Base-by-base conservation (phyloP, 2,329 filamentous ascomycete species). In the Microcyclospora pomicola region DNA sequence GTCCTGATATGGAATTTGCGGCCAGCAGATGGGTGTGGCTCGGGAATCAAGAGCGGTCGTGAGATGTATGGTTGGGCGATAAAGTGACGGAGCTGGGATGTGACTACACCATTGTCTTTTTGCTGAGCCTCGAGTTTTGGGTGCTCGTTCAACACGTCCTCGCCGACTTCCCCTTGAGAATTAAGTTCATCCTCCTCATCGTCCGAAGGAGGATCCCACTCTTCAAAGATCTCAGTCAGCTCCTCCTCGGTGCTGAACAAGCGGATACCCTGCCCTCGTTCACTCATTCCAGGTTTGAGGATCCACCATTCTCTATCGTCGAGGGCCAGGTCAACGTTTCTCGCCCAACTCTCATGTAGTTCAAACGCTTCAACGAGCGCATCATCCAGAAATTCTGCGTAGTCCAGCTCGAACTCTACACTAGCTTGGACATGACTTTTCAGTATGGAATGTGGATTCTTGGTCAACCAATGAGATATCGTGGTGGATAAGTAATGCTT, bases 271-370 rank as follows among this genome's bases (percentile, higher is more conserved):
- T 95, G 87, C 0, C 88, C 91, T 15, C 88, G 74, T 56, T 98
- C 91, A 59, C 85, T 94, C 91, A 98, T 96, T 7, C 88, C 82
- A 0, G 91, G 88, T 62, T 98, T 98, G 42, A 98, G 61, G 48
- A 98, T 96, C 91, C 91, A 98, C 88, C 88, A 98, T 56, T 92
- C 77, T 34, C 61, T 50, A 24, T 60, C 48, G 35, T 72, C 73
- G 19, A 7, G 19, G 19, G 4, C 7, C 19, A 4, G 19, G 7
- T 24, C 19, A 24, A 24, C 19, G 49, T 94, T 94, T 33, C 68
- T 68, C 27, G 73, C 72, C 59, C 92, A 71, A 49, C 82, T 87
- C 40, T 84, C 83, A 14, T 79, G 71, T 36, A 98, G 62, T 53
- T 96, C 91, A 58, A 81, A 96, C 2, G 56, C 56, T 59, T 98